Evolutionary conservation across 495 filamentous ascomycete species (phyloP), one percentile per base, ranked within the genome.

Genomic region (Penicillium parvum): DNA sequence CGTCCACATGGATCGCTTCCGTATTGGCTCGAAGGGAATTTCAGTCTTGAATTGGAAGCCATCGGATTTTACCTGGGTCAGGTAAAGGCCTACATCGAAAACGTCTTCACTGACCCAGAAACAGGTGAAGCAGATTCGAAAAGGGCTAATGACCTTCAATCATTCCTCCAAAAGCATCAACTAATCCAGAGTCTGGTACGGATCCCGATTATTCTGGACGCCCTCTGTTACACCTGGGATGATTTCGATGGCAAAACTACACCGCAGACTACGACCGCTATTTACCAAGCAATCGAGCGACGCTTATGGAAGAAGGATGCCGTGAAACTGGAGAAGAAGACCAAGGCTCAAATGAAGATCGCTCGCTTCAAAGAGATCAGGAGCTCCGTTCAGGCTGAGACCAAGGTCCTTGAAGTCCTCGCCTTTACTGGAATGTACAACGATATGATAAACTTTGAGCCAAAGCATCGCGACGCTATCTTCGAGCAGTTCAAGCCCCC

Each of bases 171-270:
- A 36, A 27, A 34, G 5, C 57, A 67, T 42, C 39, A 32, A 47
- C 51, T 69, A 2, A 50, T 75, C 22, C 37, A 63, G 38, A 54
- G 51, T 27, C 64, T 73, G 42, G 48, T 70, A 17, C 69, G 57
- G 37, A 72, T 75, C 29, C 72, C 68, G 1, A 66, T 74, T 40
- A 67, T 68, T 49, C 47, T 74, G 25, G 71, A 74, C 56, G 68
- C 67, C n/a, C 47, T 74, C 21, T 71, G 68, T 45, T 70, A 57
- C 45, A 57, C 39, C 22, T 74, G 66, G 71, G 35, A 63, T 29
- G 40, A 57, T 18, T 30, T 16, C 7, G n/a, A n/a, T n/a, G n/a
- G n/a, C n/a, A 9, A 30, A 3, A 3, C 21, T 7, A 25, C n/a
- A 2, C 25, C 26, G 9, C 49, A 58, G 17, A 73, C 66, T 25